phyloP scores from a whole-genome alignment of 305 asterid genomes.

The Fraxinus sp. region DNA sequence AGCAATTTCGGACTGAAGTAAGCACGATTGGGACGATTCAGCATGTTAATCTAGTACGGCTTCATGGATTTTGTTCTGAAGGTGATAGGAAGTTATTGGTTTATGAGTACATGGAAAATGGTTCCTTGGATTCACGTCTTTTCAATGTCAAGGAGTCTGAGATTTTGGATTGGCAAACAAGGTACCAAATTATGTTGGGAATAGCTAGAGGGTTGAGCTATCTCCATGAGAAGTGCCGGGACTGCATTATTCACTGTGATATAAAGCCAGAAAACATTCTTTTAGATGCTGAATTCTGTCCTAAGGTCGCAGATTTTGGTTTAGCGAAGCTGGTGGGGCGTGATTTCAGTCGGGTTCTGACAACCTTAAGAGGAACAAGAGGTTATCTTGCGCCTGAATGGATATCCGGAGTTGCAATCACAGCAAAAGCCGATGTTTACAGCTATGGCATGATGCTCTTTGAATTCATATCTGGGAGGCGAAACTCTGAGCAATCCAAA shows the following conservation, averaged over 20 bases:
- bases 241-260: conserved; percentile 76
- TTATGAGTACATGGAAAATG: conserved; percentile 63
- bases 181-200: conserved; percentile 67
- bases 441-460: conserved; percentile 81
- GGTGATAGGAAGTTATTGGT: conserved; percentile 58
- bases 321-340: conserved; percentile 80
- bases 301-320: conserved; percentile 79
- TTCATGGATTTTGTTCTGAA: conserved; percentile 72
- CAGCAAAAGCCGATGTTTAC: conserved; percentile 71
- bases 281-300: conserved; percentile 51
- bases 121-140: conserved; percentile 62
- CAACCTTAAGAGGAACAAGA: conserved; percentile 76
- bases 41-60: conserved; percentile 72
- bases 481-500: conserved; percentile 44
- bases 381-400: conserved; percentile 84
- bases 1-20: conserved; percentile 74
- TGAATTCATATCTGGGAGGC: conserved; percentile 33
- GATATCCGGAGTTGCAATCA: conserved; percentile 72
- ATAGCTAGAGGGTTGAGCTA: conserved; percentile 66
- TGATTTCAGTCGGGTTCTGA: conserved; percentile 65
- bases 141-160: conserved; percentile 39
- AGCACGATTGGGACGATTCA: conserved; percentile 79
- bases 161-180: conserved; percentile 53
- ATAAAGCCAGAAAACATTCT: conserved; percentile 75
- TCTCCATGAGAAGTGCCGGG: conserved; percentile 76